Base-by-base conservation (phyloP, 192 early-diverging fungal species). In the Oehlia diaphana region DNA sequence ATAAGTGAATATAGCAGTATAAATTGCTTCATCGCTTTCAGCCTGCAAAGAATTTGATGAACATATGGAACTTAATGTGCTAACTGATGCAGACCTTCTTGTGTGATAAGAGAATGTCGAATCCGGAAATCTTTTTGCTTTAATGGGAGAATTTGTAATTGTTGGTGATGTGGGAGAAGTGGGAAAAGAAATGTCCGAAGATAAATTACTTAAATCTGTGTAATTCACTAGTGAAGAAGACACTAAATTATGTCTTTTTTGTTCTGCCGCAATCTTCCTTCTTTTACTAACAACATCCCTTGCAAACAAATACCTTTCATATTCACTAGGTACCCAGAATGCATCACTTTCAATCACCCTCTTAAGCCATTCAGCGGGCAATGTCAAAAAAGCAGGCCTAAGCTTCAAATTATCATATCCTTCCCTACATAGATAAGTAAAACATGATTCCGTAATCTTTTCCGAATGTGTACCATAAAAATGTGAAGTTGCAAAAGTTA, bases 271-370 rank as follows among this genome's bases (percentile, higher is more conserved):
- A 31, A 47, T 50, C 26, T 72, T 50, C 63, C 82, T 74, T 14
- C 85, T 81, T 12, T 78, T 64, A 63, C 77, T 67, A 33, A 86
- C 78, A 21, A 85, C 62, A 35, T 83, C 70, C 26, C 80, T 77
- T 62, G 84, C 82, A 75, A 86, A 86, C 28, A 78, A 66, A 74
- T 91, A 89, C 2, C 88, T 82, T 19, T 91, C 85, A 80, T 87
- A 91, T 82, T 91, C 89, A 75, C 80, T 84, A 31, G 89, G 88
- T 2, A 89, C 87, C 88, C 87, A 91, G 79, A 91, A 91, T 1
- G 88, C 86, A 74, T 89, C 87, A 50, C 84, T 85, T 4, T 84
- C 85, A 35, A 91, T 42, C 3, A 91, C 70, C 10, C 47, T 82
- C 44, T 84, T 65, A 14, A 91, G 14, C 89, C 89, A 91, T 33